These are phyloP conservation scores for Schizosaccharomyces pombe DNA, from an alignment of 805 yeast species.

Conservation along the genomic window DNA sequence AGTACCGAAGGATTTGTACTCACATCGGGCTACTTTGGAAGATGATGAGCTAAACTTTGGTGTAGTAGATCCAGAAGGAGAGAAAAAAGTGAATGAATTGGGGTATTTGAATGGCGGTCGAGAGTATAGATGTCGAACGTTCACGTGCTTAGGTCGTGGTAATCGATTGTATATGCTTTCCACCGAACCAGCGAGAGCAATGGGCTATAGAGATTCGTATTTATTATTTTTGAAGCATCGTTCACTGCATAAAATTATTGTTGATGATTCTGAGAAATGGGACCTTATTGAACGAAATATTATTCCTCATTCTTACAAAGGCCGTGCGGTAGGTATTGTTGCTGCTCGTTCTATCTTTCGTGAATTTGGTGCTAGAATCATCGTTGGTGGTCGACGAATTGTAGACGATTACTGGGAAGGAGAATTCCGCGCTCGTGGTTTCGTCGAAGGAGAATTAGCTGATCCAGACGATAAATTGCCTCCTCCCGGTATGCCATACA, in stretches of 20 bases:
- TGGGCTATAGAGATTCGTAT: conserved; percentile 83
- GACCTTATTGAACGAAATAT: conserved; percentile 60
- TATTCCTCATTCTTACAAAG: conserved; percentile 75
- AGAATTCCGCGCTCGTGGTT: conserved; percentile 17
- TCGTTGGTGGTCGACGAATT: conserved; percentile 57
- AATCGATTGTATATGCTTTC: conserved; percentile 64
- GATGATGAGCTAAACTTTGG: conserved; percentile 47
- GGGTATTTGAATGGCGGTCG: conserved; percentile 57
- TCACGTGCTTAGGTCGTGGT: conserved; percentile 31
- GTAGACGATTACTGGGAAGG: conserved; percentile 76
- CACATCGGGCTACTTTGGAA: conserved; percentile 15
- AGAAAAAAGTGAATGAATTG: conserved; percentile 37
- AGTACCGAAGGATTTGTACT: not conserved
- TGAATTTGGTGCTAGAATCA: conserved; percentile 74
- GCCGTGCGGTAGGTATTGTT: conserved; percentile 69
- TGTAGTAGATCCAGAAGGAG: conserved; percentile 65
- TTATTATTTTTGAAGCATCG: conserved; percentile 70
- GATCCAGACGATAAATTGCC: conserved; percentile 35
- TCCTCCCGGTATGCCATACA: conserved; percentile 21
- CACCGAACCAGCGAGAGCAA: conserved; percentile 87
- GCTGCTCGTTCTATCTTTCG: conserved; percentile 73
- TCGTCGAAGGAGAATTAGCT: conserved; percentile 44
- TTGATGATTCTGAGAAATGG: conserved; percentile 55
- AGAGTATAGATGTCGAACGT: conserved; percentile 33
- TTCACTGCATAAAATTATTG: conserved; percentile 44